Evolutionary conservation across 2,329 filamentous ascomycete species (phyloP), one percentile per base, ranked within the genome.

Genomic region (Ascochyta viciae-villosae): DNA sequence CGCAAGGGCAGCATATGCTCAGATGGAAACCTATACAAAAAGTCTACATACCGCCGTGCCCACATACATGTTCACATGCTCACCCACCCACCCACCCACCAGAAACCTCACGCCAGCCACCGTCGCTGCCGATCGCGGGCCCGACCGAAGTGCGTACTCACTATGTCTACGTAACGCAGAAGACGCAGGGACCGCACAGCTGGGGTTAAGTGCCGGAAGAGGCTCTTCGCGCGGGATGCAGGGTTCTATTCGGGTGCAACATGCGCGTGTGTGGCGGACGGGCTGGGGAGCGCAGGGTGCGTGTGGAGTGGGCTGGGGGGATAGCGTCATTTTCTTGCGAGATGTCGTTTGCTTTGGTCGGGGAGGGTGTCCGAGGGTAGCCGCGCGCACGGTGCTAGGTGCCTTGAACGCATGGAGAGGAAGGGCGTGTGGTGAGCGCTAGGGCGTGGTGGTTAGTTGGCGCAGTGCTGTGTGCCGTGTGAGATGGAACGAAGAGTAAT

Each of bases 301-400:
- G 37, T 15, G 5, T 24, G 5, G 34, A 24, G 22, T 40, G 24
- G 24, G 40, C 10, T 27, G 6, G 39, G 40, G 29, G 40, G 27
- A 42, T 42, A 49, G 46, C 46, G 46, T 49, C 46, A 49, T 49
- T 49, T 48, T 49, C 8, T 42, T 49, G 37, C 38, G 27, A n/a
- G 15, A 49, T 49, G 37, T 33, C 46, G 40, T 29, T 22, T 10
- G 9, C 10, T 29, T 29, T 29, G 8, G 8, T 12, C 1, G 27
- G 27, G 27, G 9, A 31, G 4, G 5, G 44, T 22, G 35, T 9
- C 45, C 45, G 45, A 31, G 13, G 10, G 45, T 39, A 39, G 16
- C 35, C 24, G 45, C 7, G 31, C 13, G 26, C 27, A 31, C 29
- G 6, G 29, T 31, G 16, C 22, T 22, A 19, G 37, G 16, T 4